These are phyloP conservation scores for Neohortaea acidophila DNA, from an alignment of 495 filamentous ascomycete genomes.

Conservation along the genomic window DNA sequence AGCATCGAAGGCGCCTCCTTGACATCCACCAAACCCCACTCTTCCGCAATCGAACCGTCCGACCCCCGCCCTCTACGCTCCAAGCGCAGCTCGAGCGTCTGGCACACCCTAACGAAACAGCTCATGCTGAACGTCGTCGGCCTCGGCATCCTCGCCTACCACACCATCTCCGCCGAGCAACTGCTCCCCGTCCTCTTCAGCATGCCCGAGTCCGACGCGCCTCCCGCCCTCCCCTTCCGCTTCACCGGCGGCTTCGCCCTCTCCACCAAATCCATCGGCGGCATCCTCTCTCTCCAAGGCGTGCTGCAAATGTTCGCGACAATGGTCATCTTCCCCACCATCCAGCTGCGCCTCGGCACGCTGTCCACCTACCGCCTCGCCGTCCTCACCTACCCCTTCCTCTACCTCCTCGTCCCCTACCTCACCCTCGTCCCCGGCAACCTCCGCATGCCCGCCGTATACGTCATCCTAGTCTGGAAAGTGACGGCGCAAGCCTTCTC, in stretches of 20 bases:
- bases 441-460: constrained; percentile 57
- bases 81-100: constrained; percentile 5
- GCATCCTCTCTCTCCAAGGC: constrained; percentile 81
- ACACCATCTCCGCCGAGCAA: constrained; percentile 86
- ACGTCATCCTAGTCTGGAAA: constrained; percentile 66
- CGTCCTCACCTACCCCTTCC: constrained; percentile 66
- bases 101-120: constrained; percentile 57
- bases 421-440: constrained; percentile 62
- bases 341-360: constrained; percentile 55
- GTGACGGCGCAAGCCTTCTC: constrained; percentile 73
- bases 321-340: constrained; percentile 62
- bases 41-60: constrained; percentile 30
- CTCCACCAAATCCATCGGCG: constrained; percentile 64
- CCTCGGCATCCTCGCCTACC: constrained; percentile 90
- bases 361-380: constrained; percentile 67
- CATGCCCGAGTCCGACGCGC: constrained; percentile 42
- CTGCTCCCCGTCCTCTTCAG: constrained; percentile 85
- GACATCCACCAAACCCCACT: constrained; percentile 6
- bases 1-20: constrained; percentile 6
- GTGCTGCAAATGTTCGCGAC: constrained; percentile 74
- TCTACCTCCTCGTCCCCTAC: constrained; percentile 81
- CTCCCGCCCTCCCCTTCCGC: constrained; percentile 58
- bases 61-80: constrained; percentile 5
- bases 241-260: constrained; percentile 80
- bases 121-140: constrained; percentile 71